phyloP scores from a whole-genome alignment of 805 yeast species.

The Candida glaebosa region DNA sequence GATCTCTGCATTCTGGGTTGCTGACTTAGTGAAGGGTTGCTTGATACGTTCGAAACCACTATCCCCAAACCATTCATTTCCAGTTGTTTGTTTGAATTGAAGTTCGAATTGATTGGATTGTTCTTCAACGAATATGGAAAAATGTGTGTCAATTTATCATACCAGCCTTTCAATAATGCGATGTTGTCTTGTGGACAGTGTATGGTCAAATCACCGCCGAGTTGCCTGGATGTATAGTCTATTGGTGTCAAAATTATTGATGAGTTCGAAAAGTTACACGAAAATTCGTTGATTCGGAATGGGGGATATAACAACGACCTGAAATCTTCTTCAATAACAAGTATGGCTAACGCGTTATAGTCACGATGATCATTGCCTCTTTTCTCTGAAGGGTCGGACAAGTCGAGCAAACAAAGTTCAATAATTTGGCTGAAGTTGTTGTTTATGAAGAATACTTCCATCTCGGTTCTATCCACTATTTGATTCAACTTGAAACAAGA shows the following conservation, averaged over 20 bases:
- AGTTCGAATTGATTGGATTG: conserved; percentile 20
- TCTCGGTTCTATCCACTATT: conserved; percentile 31
- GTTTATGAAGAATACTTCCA: conserved; percentile 15
- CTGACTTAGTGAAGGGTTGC: background rate
- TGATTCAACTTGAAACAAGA: conserved; percentile 34
- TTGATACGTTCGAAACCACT: conserved; percentile 13
- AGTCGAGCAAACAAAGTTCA: conserved; percentile 35
- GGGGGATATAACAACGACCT: conserved; percentile 41
- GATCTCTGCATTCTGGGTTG: conserved; percentile 1
- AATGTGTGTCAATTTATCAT: conserved; percentile 24
- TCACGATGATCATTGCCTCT: background rate
- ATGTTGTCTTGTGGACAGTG: conserved; percentile 7
- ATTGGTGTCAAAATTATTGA: conserved; percentile 13
- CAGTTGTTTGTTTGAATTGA: conserved; percentile 12
- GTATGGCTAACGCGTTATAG: conserved; percentile 37
- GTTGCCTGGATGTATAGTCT: conserved; percentile 12
- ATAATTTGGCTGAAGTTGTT: conserved; percentile 9
- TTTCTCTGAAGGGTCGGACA: conserved; percentile 15
- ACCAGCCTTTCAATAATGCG: conserved; percentile 26
- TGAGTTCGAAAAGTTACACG: conserved; percentile 15
- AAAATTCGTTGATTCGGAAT: conserved; percentile 35
- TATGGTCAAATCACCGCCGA: background rate
- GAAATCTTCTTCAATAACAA: conserved; percentile 18
- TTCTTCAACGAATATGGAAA: conserved; percentile 28
- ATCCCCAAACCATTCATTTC: conserved; percentile 34